Percentiles rank a stretch among this genome's conserved stretches.
phyloP scores from a whole-genome alignment of 768 basidiomycete genomes.

The Mycena floridula region DNA sequence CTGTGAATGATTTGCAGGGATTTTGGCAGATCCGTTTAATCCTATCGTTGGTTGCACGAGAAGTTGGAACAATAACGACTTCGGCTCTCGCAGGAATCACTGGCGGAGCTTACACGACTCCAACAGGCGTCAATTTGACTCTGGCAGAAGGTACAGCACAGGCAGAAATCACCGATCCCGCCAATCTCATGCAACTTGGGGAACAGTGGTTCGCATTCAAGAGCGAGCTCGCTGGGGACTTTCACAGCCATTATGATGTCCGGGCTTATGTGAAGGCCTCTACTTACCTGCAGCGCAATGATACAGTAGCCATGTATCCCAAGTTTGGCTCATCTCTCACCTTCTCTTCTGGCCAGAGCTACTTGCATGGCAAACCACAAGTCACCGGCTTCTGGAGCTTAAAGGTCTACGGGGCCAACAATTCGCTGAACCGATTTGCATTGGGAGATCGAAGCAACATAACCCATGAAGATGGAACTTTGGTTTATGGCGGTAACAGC shows the following conservation, averaged over 20 bases:
- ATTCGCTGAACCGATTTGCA: not conserved
- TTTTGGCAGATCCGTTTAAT: conserved; percentile 29
- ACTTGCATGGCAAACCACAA: not conserved
- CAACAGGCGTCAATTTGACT: too few relatives aligned
- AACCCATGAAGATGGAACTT: not conserved
- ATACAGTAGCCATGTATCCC: not conserved
- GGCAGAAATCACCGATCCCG: not conserved
- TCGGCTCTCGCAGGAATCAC: too few relatives aligned
- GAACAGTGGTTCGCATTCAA: not conserved
- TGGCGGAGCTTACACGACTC: too few relatives aligned
- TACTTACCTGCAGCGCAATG: not conserved
- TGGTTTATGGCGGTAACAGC: not conserved
- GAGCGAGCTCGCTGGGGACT: not conserved
- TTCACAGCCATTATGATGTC: not conserved
- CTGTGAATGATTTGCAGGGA: conserved; percentile 29
- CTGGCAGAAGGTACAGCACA: not conserved
- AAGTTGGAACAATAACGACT: conserved; percentile 40
- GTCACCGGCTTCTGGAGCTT: not conserved
- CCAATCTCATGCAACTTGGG: not conserved
- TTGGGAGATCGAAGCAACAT: not conserved
- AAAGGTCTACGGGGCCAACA: not conserved
- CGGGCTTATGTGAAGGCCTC: not conserved
- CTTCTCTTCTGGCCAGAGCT: not conserved
- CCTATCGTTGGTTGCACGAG: conserved; percentile 37
- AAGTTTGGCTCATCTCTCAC: not conserved